phyloP scores from a whole-genome alignment of 345 rosid genomes.

The Gossypium rotundifolium region DNA sequence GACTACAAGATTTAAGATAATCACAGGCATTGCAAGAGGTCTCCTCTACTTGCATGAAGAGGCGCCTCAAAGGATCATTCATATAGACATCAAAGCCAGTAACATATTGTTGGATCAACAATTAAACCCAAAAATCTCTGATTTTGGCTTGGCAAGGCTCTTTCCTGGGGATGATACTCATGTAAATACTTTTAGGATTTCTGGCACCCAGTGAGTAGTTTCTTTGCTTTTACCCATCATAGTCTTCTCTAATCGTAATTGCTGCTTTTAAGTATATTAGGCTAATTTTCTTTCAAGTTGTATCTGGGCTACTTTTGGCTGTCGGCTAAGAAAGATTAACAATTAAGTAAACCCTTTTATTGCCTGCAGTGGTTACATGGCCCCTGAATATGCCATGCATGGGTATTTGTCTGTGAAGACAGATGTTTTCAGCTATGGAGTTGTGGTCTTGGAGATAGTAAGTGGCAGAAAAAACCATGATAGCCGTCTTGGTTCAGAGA shows the following conservation, averaged over 20 bases:
- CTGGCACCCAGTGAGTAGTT: slow-evolving; percentile 79
- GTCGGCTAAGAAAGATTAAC: slow-evolving; percentile 1
- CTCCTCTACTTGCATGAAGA: slow-evolving; percentile 74
- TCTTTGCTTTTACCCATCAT: slow-evolving; percentile 5
- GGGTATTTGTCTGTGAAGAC: slow-evolving; percentile 76
- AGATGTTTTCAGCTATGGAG: slow-evolving; percentile 84
- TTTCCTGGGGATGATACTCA: slow-evolving; percentile 84
- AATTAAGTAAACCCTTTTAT: background rate
- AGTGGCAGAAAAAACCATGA: slow-evolving; percentile 81
- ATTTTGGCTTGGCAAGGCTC: slow-evolving; percentile 82
- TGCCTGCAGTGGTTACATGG: slow-evolving; percentile 86
- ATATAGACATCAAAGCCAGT: slow-evolving; percentile 72
- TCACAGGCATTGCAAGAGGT: slow-evolving; percentile 70
- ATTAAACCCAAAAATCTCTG: slow-evolving; percentile 75
- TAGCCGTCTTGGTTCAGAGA: slow-evolving; percentile 37
- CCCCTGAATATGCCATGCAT: slow-evolving; percentile 82
- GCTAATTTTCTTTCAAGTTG: background rate
- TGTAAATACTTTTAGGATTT: slow-evolving; percentile 60
- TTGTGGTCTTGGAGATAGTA: slow-evolving; percentile 75
- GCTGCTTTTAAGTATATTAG: background rate
- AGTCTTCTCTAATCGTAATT: background rate
- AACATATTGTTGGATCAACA: slow-evolving; percentile 61
- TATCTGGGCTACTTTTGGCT: background rate
- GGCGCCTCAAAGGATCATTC: slow-evolving; percentile 73
- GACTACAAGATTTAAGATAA: slow-evolving; percentile 47